phyloP scores from a whole-genome alignment of 176 grass and related monocot species.

The Dendrocalamus sinicus region DNA sequence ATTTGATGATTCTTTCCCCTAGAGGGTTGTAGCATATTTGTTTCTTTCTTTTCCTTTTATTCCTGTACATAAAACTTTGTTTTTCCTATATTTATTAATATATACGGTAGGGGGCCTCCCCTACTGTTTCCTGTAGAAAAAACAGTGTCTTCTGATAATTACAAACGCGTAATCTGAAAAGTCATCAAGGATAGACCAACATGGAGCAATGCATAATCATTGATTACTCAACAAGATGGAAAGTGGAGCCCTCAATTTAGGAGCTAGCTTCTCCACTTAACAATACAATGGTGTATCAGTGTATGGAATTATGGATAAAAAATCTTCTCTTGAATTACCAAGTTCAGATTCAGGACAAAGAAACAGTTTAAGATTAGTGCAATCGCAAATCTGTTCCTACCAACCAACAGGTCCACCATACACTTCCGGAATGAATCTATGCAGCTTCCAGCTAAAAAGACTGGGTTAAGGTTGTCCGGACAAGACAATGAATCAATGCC shows the following conservation, averaged over 20 bases:
- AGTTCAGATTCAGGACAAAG: neutral
- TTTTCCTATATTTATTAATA: too few species aligned
- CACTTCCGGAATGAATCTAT: neutral
- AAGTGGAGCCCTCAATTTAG: neutral
- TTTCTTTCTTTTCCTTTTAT: too few species aligned
- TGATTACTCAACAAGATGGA: constrained; percentile 11
- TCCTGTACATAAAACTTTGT: too few species aligned
- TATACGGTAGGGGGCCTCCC: too few species aligned
- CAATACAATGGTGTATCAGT: neutral
- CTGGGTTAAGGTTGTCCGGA: neutral
- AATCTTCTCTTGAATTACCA: neutral
- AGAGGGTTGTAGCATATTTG: too few species aligned
- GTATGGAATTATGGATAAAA: neutral
- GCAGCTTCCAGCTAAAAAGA: constrained; percentile 2
- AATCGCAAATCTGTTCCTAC: neutral
- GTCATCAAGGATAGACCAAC: neutral
- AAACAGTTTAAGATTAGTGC: neutral
- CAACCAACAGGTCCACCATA: neutral
- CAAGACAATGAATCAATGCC: neutral
- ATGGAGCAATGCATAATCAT: neutral
- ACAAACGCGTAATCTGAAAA: neutral
- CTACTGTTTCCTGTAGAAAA: too few species aligned
- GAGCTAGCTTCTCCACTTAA: neutral
- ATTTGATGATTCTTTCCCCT: too few species aligned
- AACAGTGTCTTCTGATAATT: neutral